Evolutionary conservation across 495 filamentous ascomycete species (phyloP).

Genomic region (Talaromyces thailandensis): DNA sequence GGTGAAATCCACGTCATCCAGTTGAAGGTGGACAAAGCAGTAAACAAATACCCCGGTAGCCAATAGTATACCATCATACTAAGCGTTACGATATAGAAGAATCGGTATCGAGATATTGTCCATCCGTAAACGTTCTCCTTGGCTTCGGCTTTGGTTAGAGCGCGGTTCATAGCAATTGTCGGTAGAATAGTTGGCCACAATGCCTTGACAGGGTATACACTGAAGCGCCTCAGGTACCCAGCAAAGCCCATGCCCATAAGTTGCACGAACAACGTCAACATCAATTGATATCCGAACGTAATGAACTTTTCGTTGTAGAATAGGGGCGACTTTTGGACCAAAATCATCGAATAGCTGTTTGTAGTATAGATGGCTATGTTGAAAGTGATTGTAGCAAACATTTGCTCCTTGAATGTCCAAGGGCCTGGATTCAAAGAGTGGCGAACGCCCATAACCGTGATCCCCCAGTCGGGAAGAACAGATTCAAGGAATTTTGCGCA

Average conservation of each 20-base stretch:
- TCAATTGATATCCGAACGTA: slow-evolving; percentile 40
- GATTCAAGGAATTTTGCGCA: slow-evolving; percentile 1
- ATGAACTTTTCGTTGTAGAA: slow-evolving; percentile 50
- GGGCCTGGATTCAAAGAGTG: slow-evolving; percentile 35
- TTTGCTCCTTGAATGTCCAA: slow-evolving; percentile 45
- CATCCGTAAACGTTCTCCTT: slow-evolving; percentile 49
- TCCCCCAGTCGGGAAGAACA: slow-evolving; percentile 4
- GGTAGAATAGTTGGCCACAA: slow-evolving; percentile 55
- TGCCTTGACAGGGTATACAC: slow-evolving; percentile 48
- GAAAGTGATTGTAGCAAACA: slow-evolving; percentile 50
- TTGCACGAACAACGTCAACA: slow-evolving; percentile 29
- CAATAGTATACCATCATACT: slow-evolving; percentile 45
- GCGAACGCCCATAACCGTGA: background rate
- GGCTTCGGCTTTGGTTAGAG: slow-evolving; percentile 50
- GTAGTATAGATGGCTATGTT: slow-evolving; percentile 22
- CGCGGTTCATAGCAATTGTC: slow-evolving; percentile 49
- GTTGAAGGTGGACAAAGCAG: slow-evolving; percentile 18
- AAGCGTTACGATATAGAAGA: slow-evolving; percentile 44
- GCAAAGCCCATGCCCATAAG: slow-evolving; percentile 42
- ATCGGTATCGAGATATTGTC: slow-evolving; percentile 48
- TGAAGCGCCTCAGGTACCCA: slow-evolving; percentile 33
- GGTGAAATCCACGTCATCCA: slow-evolving; percentile 25
- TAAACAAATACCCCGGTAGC: slow-evolving; percentile 27
- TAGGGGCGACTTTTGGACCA: slow-evolving; percentile 42
- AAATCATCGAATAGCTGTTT: slow-evolving; percentile 49